Evolutionary conservation across 2,329 filamentous ascomycete species (phyloP), one percentile per base, ranked within the genome.

Genomic region (Helminthosporium solani): DNA sequence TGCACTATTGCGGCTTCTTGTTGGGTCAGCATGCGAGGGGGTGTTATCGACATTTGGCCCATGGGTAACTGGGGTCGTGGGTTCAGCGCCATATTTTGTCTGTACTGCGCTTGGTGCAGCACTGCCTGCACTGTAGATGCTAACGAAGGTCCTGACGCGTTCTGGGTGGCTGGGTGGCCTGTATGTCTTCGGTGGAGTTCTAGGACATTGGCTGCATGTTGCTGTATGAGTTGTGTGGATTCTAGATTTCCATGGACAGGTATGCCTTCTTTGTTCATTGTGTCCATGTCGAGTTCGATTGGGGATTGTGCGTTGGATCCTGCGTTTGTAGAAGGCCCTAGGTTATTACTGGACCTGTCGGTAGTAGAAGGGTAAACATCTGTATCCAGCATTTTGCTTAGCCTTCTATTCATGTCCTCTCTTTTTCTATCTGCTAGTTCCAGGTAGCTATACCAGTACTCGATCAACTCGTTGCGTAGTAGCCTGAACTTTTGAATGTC

Each of bases 371-470:
- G 61, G 40, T 66, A 64, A 11, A 50, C 52, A 42, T 68, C 64
- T 2, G 53, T 49, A 23, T 59, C 52, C 11, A 64, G 40, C 52
- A 68, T 60, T 2, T 25, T 44, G 28, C 44, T 38, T 19, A 67
- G 16, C 15, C 36, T 45, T 3, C 20, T 14, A 18, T 62, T 53
- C 47, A 68, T 59, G 3, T 54, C 49, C 2, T 43, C 50, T 25
- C 56, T 62, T 39, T 54, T 58, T 9, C 21, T 41, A 28, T 63
- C 56, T 38, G 64, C 56, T n/a, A 50, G 23, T 7, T 63, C 59
- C 1, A 66, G 37, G 42, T 67, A 63, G 1, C 42, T 20, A 20
- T 59, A 47, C 66, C 66, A 70, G 44, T 57, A 56, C 19, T 53
- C 38, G 7, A 68, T 57, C 6, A 68, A 53, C 20, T 67, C 64